These are phyloP conservation scores for Candida vartiovaarae DNA, from an alignment of 805 yeast species.

Conservation along the genomic window DNA sequence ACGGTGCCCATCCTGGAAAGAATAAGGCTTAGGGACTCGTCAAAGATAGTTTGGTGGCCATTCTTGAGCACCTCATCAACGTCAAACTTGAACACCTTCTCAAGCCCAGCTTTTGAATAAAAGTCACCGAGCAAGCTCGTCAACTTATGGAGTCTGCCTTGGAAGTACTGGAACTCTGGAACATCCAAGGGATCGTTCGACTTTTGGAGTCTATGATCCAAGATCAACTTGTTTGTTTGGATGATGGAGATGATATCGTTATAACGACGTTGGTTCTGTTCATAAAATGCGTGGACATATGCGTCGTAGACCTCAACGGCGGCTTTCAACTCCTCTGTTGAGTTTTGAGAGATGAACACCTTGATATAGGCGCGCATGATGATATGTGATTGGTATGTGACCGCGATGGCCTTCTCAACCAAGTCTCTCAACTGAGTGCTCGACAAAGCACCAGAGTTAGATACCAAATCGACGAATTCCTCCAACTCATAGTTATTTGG, in stretches of 20 bases:
- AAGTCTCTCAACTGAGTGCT: constrained; percentile 11
- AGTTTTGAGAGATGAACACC: constrained; percentile 21
- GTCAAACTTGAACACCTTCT: constrained; percentile 2
- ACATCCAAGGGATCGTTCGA: background rate
- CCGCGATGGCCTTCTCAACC: constrained; percentile 29
- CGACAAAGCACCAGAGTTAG: constrained; percentile 12
- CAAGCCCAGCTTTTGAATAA: constrained; percentile 6
- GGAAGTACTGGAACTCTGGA: constrained; percentile 10
- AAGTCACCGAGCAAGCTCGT: constrained; percentile 10
- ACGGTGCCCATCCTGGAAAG: constrained; percentile 10
- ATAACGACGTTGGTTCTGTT: constrained; percentile 28
- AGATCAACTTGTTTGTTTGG: constrained; percentile 5
- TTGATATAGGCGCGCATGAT: constrained; percentile 30
- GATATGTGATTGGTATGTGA: constrained; percentile 39
- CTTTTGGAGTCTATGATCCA: constrained; percentile 4
- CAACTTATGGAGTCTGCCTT: constrained; percentile 3
- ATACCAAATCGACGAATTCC: constrained; percentile 26
- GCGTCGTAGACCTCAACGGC: constrained; percentile 35
- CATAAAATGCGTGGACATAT: constrained; percentile 32
- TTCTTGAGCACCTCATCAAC: background rate
- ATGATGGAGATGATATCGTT: constrained; percentile 31
- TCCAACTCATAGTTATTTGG: constrained; percentile 24
- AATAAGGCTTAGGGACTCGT: background rate
- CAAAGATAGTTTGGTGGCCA: background rate
- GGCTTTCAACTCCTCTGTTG: constrained; percentile 17